Percentiles rank a stretch among this genome's conserved stretches.
These are phyloP conservation scores for Artemisia argyi DNA, from an alignment of 129 eudicot species.

Conservation along the genomic window DNA sequence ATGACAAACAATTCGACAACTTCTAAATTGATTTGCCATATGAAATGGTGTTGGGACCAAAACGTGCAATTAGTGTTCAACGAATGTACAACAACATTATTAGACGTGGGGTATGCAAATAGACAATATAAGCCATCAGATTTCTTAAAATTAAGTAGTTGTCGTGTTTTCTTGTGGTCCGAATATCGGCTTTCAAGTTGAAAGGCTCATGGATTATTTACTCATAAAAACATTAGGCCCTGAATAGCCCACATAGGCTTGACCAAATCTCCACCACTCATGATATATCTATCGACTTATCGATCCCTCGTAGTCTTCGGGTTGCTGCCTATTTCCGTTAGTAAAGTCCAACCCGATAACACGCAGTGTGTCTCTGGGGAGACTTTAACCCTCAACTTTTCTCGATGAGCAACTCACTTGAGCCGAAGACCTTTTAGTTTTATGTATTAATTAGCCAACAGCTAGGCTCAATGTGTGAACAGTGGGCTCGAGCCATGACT, in stretches of 20 bases:
- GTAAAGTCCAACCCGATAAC: too few species aligned
- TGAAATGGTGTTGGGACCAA: slow-evolving; percentile 15
- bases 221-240: neutral
- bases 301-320: too few species aligned
- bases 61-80: neutral
- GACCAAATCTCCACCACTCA: neutral
- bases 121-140: slow-evolving; percentile 8
- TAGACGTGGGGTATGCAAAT: slow-evolving; percentile 1
- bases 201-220: slow-evolving; percentile 3
- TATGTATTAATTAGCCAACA: too few species aligned
- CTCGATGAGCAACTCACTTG: too few species aligned
- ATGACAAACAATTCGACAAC: too few species aligned
- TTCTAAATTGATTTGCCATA: neutral
- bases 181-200: slow-evolving; percentile 19
- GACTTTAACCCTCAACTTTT: too few species aligned
- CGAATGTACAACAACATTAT: slow-evolving; percentile 8
- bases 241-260: neutral
- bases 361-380: too few species aligned
- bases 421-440: too few species aligned
- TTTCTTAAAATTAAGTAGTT: neutral
- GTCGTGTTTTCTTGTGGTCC: slow-evolving; percentile 42
- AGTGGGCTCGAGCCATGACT: too few species aligned
- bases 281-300: neutral
- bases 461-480: too few species aligned
- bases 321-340: too few species aligned